Percentiles rank a stretch among this genome's conserved stretches.
Conservation (phyloP, 768 basidiomycete species). For the Saitozyma podzolica region DNA sequence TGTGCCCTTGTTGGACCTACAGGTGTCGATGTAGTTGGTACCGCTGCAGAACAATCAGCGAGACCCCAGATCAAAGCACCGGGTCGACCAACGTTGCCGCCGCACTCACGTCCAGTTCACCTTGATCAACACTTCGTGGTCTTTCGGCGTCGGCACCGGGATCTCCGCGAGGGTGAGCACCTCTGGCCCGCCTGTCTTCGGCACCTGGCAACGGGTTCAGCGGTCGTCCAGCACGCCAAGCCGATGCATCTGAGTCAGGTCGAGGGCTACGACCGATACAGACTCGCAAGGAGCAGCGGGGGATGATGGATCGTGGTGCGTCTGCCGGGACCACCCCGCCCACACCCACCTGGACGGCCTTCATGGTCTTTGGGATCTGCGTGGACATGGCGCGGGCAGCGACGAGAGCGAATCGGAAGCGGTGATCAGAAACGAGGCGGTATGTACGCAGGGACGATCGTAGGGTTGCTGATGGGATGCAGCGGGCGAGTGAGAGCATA, state of each 20-base stretch:
- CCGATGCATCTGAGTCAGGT: too few species aligned
- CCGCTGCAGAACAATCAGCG: constrained; percentile 24
- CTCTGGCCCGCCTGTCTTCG: constrained; percentile 72
- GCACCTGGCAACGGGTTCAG: constrained; percentile 54
- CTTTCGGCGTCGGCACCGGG: constrained; percentile 66
- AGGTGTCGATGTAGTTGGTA: constrained; percentile 69
- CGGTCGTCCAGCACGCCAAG: too few species aligned
- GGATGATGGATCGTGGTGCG: not conserved
- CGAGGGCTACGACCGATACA: too few species aligned
- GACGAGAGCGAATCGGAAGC: not conserved
- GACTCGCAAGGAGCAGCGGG: too few species aligned
- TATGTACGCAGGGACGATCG: not conserved
- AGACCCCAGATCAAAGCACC: not conserved
- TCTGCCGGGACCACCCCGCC: not conserved
- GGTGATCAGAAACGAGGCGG: not conserved
- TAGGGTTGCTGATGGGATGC: too few species aligned
- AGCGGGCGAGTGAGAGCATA: too few species aligned
- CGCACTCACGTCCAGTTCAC: constrained; percentile 50
- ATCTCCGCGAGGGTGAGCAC: constrained; percentile 57
- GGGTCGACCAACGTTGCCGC: constrained; percentile 4
- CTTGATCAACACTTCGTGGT: constrained; percentile 57
- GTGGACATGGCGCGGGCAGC: not conserved
- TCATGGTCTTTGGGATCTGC: constrained; percentile 57
- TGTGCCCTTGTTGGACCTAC: too few species aligned
- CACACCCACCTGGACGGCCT: constrained; percentile 60